phyloP scores from a whole-genome alignment of 176 grass and related monocot genomes.

The Hordeum marinum region DNA sequence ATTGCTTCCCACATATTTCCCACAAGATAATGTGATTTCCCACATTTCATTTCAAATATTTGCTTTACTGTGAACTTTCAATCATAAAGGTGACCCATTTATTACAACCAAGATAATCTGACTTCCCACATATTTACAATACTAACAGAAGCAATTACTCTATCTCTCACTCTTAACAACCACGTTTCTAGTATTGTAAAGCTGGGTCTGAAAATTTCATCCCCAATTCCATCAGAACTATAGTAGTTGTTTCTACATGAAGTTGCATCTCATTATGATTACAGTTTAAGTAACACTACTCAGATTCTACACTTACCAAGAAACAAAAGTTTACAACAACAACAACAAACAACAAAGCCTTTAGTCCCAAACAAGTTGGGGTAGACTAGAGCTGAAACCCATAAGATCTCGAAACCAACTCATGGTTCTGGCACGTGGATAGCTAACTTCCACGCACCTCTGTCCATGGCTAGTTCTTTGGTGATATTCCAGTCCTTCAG shows the following conservation, averaged over 20 bases:
- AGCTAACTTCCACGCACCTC: too few relatives aligned
- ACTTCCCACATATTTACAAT: not conserved
- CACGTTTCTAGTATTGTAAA: not conserved
- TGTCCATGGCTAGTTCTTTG: too few relatives aligned
- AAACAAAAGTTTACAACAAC: not conserved
- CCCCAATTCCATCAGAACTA: not conserved
- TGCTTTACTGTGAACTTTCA: not conserved
- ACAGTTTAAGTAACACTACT: not conserved
- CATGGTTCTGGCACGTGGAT: too few relatives aligned
- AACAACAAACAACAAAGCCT: too few relatives aligned
- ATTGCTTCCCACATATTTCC: not conserved
- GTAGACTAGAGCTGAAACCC: too few relatives aligned
- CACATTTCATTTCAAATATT: conserved; percentile 3
- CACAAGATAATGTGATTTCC: not conserved
- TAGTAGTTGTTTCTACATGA: not conserved
- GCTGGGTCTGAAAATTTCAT: not conserved
- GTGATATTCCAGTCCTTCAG: too few relatives aligned
- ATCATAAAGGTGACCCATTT: not conserved
- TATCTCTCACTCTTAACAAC: too few relatives aligned
- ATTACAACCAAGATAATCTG: not conserved
- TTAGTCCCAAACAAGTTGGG: too few relatives aligned
- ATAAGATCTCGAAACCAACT: too few relatives aligned
- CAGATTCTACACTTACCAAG: not conserved
- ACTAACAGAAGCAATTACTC: too few relatives aligned
- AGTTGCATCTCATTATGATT: not conserved